These are phyloP conservation scores for Hexamita inflata DNA, from an alignment of 208 protist genomes.

Conservation along the genomic window DNA sequence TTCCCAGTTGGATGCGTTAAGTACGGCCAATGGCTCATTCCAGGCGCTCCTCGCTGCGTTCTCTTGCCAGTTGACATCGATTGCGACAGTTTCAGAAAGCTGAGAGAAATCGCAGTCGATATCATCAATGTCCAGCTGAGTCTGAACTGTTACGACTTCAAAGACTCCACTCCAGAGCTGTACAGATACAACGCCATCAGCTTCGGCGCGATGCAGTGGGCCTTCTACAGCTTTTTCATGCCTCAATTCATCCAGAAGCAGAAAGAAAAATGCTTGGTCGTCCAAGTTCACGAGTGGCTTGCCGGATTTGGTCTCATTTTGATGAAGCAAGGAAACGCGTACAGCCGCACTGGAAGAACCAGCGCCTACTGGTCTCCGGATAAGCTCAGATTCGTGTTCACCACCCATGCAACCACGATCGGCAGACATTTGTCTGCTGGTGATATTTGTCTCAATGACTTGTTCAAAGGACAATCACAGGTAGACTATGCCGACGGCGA, in stretches of 20 bases:
- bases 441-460: neutral
- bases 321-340: no score
- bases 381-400: slow-evolving; percentile 26
- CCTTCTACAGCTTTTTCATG: neutral
- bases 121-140: neutral
- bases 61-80: neutral
- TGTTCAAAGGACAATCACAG: neutral
- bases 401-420: slow-evolving; percentile 20
- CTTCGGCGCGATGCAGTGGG: slow-evolving; percentile 5
- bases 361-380: no score
- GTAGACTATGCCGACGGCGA: neutral
- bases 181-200: neutral
- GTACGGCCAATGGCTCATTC: slow-evolving; percentile 20
- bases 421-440: slow-evolving; percentile 20
- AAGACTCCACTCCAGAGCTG: neutral
- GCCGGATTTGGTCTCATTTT: neutral
- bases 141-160: neutral
- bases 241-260: no score
- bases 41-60: neutral
- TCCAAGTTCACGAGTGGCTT: slow-evolving; percentile 15
- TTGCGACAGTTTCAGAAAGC: neutral
- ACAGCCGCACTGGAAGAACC: no score
- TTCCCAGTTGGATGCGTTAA: neutral
- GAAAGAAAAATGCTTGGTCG: neutral
- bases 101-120: neutral